These are phyloP conservation scores for Gonapodya prolifera DNA, from an alignment of 192 early-diverging fungal species.

Conservation along the genomic window DNA sequence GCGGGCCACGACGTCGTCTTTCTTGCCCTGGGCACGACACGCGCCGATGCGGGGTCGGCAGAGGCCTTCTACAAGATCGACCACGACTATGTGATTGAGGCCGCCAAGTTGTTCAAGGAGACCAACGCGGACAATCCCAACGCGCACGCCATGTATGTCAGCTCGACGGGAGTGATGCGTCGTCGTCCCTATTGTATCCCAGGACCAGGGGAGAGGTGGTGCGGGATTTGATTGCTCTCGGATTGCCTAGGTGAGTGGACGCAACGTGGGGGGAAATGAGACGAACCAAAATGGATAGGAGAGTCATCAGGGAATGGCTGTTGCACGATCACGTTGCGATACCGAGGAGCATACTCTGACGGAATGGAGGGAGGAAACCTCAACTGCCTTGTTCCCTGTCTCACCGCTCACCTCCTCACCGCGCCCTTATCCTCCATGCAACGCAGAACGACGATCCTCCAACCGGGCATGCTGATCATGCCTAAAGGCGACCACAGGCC, in stretches of 20 bases:
- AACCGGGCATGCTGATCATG: not conserved
- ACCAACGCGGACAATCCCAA: slow-evolving; percentile 26
- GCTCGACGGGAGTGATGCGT: slow-evolving; percentile 30
- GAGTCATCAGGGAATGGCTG: no score
- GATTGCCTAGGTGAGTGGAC: not conserved
- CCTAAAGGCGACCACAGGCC: not conserved
- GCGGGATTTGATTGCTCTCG: not conserved
- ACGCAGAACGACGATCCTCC: not conserved
- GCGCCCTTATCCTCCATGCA: not conserved
- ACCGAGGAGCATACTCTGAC: no score
- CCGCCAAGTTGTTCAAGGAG: slow-evolving; percentile 43
- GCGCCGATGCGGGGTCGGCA: slow-evolving; percentile 43
- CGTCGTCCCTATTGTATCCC: slow-evolving; percentile 52
- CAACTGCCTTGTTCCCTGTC: no score
- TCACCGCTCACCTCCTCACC: no score
- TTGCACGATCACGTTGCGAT: no score
- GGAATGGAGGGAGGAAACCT: no score
- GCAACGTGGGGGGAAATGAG: no score
- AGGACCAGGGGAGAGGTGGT: slow-evolving; percentile 46
- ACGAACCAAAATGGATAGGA: no score
- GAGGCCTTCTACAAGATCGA: slow-evolving; percentile 64
- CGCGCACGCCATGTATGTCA: slow-evolving; percentile 6
- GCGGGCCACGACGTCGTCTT: slow-evolving; percentile 43
- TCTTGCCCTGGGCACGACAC: slow-evolving; percentile 62
- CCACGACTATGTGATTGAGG: slow-evolving; percentile 58